A percentile compares a stretch with the other conserved stretches of the same genome.
phyloP scores from a whole-genome alignment of 1,284 basidiomycete genomes.

The Rhizopogon hawkerae region DNA sequence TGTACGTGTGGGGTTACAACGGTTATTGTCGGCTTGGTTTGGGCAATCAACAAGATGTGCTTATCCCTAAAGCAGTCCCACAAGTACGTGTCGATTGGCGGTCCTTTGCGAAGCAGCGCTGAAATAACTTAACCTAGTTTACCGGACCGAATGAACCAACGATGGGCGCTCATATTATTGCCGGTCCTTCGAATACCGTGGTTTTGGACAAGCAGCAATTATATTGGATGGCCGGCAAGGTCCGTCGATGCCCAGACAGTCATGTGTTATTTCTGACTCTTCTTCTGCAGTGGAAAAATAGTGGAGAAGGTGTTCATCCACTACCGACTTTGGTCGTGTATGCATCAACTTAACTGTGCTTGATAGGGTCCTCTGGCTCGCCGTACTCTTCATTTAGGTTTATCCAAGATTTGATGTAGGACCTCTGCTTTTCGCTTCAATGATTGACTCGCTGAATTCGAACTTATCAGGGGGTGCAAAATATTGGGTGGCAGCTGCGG shows the following conservation, averaged over 20 bases:
- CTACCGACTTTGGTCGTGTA: conserved; percentile 3
- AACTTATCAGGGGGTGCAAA: conserved; percentile 57
- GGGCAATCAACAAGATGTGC: conserved; percentile 76
- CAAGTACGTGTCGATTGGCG: conserved; percentile 36
- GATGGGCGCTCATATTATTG: conserved; percentile 61
- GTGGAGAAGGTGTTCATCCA: conserved; percentile 65
- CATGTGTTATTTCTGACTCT: conserved; percentile 7
- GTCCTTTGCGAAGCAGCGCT: conserved; percentile 1
- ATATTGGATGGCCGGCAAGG: conserved; percentile 81
- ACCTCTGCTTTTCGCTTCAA: conserved; percentile 6
- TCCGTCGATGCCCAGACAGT: conserved; percentile 22
- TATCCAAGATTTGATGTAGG: conserved; percentile 74
- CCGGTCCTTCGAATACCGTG: conserved; percentile 77
- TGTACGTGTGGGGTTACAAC: conserved; percentile 85
- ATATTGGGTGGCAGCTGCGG: conserved; percentile 63
- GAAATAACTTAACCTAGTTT: conserved; percentile 39
- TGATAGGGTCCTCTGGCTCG: conserved; percentile 64
- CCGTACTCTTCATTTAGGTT: conserved; percentile 77
- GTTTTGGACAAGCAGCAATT: conserved; percentile 79
- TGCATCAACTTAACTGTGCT: conserved; percentile 5
- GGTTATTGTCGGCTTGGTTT: conserved; percentile 75
- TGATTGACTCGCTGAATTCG: conserved; percentile 5
- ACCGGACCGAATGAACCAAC: conserved; percentile 58
- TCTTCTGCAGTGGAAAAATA: conserved; percentile 73
- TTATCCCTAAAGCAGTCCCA: conserved; percentile 71